Evolutionary conservation across 495 filamentous ascomycete species (phyloP), one percentile per base, ranked within the genome.

Genomic region (Delitschia confertaspora): DNA sequence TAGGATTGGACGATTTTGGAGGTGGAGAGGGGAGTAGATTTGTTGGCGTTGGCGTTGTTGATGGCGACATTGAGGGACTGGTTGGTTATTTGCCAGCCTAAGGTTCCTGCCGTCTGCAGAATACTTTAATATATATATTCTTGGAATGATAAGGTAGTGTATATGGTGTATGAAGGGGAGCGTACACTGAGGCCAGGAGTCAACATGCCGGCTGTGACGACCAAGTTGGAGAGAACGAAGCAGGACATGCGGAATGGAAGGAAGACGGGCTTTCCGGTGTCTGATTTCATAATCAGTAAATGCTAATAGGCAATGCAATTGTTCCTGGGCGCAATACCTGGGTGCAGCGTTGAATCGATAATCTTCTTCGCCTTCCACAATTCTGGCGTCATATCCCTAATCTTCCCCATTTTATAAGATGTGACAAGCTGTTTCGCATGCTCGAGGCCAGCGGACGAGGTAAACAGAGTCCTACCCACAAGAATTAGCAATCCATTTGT

Each of bases 191-290:
- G 72, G 5, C 83, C 81, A 0, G 91, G 91, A 17, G 88, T 91
- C 38, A 98, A 78, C 93, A 96, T 98, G 57, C 93, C 91, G 3
- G 80, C 93, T n/a, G 91, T 98, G 38, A 96, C 89, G 33, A 96
- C 72, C 56, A 98, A 68, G 61, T 96, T 96, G 41, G 87, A 87
- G 33, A 96, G 68, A 39, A 93, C 85, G 61, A 93, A 96, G 70
- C 78, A 85, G 32, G 86, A 94, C 93, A 98, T 96, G 55, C 91
- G 79, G 61, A 95, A 95, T 14, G 93, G 91, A 4, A 96, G 75
- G 57, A 96, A 77, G 39, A 96, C 93, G 1, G 88, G 82, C 57
- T 83, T 68, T 37, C 88, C 91, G 4, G 89, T 96, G 64, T 98
- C 91, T 86, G 42, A 10, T 31, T 11, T 33, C 11, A n/a, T 16